Base-by-base conservation (phyloP, 1,139 yeast species). In the Taphrina flavorubra region DNA sequence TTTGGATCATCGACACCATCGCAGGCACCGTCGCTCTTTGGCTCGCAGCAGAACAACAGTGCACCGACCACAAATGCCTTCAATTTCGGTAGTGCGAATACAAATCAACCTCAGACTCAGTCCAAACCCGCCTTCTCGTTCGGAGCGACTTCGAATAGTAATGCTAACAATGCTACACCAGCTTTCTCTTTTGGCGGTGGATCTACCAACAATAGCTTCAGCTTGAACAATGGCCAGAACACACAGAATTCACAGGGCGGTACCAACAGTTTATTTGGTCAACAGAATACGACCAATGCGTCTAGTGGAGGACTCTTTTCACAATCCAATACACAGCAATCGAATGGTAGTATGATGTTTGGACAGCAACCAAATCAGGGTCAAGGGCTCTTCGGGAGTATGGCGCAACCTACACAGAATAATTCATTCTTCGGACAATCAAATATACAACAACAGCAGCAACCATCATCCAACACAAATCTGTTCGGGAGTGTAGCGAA, bases 101-200 rank as follows among this genome's bases (percentile, higher is more conserved):
- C 40, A 25, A 39, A 39, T 39, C 44, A 51, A 13, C 25, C 61
- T n/a, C 61, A 55, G 20, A n/a, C 36, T 8, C 36, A 20, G 14
- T 36, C 36, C 20, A 63, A 63, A 47, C 61, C 67, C 13, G 44
- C 61, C 4, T 63, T 63, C 55, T 55, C 67, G 20, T 63, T 63
- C 16, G 65, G 65, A 13, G 11, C 53, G 8, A 55, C 61, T 20
- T 25, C 53, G 8, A 16, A 37, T 11, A 53, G 37, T 14, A 34
- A 34, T 49, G 25, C 14, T 40, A 20, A 34, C 44, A 62, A 62
- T 36, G 42, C 37, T 37, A 16, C 58, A 6, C 67, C 67, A 34
- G 36, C 55, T 1, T 63, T 63, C 20, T 55, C 67, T n/a, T 63
- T 63, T 11, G 65, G 65, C 10, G 61, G 61, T 18, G 47, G 44